Percentiles rank a stretch among this genome's conserved stretches.
phyloP scores from a whole-genome alignment of 129 eudicot species.

The Ambrosia artemisiifolia region DNA sequence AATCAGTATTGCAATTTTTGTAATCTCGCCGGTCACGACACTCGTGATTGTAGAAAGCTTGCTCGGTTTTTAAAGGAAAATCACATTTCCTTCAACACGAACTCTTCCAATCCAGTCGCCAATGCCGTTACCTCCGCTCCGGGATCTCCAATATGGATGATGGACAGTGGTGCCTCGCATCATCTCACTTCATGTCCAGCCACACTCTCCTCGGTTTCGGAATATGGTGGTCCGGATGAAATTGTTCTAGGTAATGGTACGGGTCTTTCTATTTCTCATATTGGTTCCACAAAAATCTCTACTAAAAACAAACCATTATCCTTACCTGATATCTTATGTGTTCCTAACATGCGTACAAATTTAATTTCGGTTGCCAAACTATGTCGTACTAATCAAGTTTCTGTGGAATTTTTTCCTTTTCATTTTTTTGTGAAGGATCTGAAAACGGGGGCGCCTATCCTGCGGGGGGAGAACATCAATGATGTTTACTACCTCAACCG shows the following conservation, averaged over 20 bases:
- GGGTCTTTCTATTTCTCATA: background rate
- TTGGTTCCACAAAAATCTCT: background rate
- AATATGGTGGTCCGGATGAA: background rate
- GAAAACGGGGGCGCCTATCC: background rate
- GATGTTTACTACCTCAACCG: background rate
- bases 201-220: background rate
- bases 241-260: background rate
- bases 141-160: background rate
- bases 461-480: constrained; percentile 3
- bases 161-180: background rate
- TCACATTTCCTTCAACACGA: background rate
- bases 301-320: background rate
- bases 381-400: too few species aligned
- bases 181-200: background rate
- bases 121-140: background rate
- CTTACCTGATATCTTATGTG: background rate
- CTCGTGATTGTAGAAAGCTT: background rate
- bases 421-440: constrained; percentile 12
- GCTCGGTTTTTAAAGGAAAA: background rate
- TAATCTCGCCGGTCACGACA: background rate
- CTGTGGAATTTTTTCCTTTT: too few species aligned
- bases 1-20: too few species aligned
- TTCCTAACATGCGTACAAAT: background rate
- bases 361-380: too few species aligned
- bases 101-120: background rate